Evolutionary conservation across 805 yeast species (phyloP), one percentile per base, ranked within the genome.

Genomic region (Kazachstania kunashirensis): DNA sequence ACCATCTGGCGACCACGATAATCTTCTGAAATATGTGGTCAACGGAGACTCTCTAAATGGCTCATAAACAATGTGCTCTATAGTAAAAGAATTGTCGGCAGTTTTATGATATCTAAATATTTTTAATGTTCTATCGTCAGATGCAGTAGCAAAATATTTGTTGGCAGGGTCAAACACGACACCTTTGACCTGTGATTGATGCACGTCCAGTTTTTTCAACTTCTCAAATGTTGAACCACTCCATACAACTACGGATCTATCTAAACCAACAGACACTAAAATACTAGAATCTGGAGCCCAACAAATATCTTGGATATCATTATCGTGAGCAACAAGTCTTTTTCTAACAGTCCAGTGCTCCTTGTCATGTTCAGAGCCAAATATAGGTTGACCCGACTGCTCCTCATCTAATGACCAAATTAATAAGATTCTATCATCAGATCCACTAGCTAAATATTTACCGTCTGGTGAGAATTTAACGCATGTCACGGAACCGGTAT

Each of bases 91-190:
- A 52, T 83, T 69, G 43, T 81, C 94, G 5, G 59, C 58, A 5
- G 81, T 73, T 40, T 78, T 75, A 48, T 85, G 85, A 57, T 88
- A 92, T 39, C 96, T 68, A 55, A 89, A 84, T 19, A 92, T 75
- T 40, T 94, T 71, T 33, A 89, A 77, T 0, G 96, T 81, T 52
- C 98, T 69, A 60, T 92, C 99, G 60, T 92, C 99, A 2, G 95
- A 83, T 16, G 94, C 88, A 0, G 99, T 89, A 6, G 95, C 96
- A 64, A 92, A 92, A 58, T 85, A 92, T 62, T 92, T 92, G 58
- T 86, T 86, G 3, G 98, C 98, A 0, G 99, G 99, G 56, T 92
- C 99, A 59, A 92, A 92, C 1, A 89, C 89, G 10, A 92, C 84
- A 39, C 98, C 97, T 59, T 92, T 92, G 19, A 92, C 96, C 63